Conservation (phyloP, 2,329 filamentous ascomycete genomes). For the Trichoderma sp. region DNA sequence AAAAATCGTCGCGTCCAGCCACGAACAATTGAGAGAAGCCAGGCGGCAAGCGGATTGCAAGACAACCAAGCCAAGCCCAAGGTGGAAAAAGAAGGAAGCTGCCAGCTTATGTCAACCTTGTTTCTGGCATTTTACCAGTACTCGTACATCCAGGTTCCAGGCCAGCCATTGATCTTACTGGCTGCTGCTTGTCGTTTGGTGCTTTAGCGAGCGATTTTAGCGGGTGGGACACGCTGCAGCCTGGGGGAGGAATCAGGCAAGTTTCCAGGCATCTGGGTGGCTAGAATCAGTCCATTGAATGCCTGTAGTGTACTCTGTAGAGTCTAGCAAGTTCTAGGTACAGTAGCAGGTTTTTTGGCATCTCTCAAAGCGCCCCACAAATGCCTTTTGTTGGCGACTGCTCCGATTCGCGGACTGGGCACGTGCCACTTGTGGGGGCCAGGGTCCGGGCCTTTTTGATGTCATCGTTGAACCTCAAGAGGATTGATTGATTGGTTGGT, state of each 20-base stretch:
- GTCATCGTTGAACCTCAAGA: neutral
- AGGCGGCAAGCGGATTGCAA: neutral
- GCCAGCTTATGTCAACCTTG: neutral
- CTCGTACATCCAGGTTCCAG: neutral
- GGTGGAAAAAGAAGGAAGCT: neutral
- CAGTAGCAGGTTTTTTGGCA: neutral
- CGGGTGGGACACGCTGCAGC: neutral
- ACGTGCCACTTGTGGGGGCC: constrained; percentile 9
- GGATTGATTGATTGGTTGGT: neutral
- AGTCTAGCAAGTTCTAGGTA: no score
- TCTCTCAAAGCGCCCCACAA: neutral
- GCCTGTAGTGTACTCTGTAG: no score
- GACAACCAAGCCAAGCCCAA: neutral
- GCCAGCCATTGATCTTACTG: neutral
- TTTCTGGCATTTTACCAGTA: neutral
- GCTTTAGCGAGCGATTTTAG: neutral
- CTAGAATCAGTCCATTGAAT: neutral
- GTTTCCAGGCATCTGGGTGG: neutral
- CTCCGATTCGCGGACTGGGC: constrained; percentile 14
- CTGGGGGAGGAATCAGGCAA: neutral
- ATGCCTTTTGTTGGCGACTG: neutral
- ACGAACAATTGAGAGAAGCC: neutral
- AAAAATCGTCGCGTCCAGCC: constrained; percentile 4
- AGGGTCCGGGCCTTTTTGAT: neutral
- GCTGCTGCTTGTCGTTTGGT: neutral